phyloP scores from a whole-genome alignment of 306 rosid genomes.

The Sesbania bispinosa region DNA sequence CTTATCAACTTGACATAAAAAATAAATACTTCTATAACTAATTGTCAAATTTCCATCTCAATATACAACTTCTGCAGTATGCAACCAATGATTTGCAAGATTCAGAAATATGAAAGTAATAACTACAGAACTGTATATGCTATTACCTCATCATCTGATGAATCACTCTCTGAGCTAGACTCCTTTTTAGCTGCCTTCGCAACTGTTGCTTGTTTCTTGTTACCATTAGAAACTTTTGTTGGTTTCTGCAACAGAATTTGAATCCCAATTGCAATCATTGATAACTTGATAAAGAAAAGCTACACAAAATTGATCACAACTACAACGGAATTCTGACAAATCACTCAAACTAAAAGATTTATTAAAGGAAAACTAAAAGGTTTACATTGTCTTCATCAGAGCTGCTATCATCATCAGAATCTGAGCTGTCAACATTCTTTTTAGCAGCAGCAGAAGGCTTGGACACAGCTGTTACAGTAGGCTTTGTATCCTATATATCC shows the following conservation, averaged over 20 bases:
- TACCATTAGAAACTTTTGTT: conserved; percentile 23
- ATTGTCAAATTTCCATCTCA: not conserved
- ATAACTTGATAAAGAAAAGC: not conserved
- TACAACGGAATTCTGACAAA: not conserved
- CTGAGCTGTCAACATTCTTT: conserved; percentile 41
- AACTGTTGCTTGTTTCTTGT: conserved; percentile 13
- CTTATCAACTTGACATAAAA: not conserved
- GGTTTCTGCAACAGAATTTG: conserved; percentile 18
- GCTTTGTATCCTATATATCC: conserved; percentile 34
- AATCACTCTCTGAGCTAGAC: conserved; percentile 34
- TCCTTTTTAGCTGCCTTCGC: conserved; percentile 27
- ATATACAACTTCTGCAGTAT: not conserved
- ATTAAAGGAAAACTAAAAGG: not conserved
- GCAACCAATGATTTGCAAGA: too few relatives aligned
- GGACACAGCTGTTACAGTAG: conserved; percentile 12
- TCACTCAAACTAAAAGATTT: not conserved
- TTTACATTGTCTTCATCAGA: conserved; percentile 43
- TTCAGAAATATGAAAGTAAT: not conserved
- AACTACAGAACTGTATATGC: not conserved
- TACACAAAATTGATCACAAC: not conserved
- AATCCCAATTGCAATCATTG: not conserved
- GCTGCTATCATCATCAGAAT: conserved; percentile 54
- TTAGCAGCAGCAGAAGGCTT: conserved; percentile 32
- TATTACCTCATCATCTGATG: conserved; percentile 39
- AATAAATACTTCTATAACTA: not conserved